Evolutionary conservation across 192 early-diverging fungal species (phyloP).

Genomic region (Rhizophagus prolifer): DNA sequence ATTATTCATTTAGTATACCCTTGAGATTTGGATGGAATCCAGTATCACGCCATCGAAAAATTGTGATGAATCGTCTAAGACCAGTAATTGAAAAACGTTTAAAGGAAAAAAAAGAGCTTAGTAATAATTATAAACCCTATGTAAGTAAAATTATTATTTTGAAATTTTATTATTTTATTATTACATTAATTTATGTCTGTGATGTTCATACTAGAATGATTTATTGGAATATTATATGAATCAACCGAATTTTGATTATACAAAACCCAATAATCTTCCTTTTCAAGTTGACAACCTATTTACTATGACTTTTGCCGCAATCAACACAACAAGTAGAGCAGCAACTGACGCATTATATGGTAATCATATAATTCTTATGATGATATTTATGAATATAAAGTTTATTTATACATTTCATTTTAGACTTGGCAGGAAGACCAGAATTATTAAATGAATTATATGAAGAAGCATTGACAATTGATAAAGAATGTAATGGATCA

Average conservation of each 20-base stretch:
- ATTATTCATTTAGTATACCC: neutral
- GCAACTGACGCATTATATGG: neutral
- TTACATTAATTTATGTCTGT: neutral
- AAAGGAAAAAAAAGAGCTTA: too few species aligned
- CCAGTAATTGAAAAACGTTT: too few species aligned
- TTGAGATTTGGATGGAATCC: neutral
- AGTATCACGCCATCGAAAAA: neutral
- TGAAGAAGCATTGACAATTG: neutral
- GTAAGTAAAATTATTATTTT: neutral
- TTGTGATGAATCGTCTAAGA: neutral
- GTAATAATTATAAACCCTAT: neutral
- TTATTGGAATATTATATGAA: neutral
- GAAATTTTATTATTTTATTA: too few species aligned
- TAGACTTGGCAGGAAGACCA: constrained; percentile 9
- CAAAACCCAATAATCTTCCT: neutral
- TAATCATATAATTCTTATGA: too few species aligned
- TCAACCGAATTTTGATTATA: neutral
- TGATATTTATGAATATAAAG: too few species aligned
- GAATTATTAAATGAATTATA: constrained; percentile 1
- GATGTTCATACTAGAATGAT: neutral
- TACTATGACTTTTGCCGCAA: neutral
- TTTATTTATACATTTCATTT: neutral
- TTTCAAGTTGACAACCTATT: neutral
- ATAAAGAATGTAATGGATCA: neutral
- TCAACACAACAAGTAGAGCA: neutral